Evolutionary conservation across 169 alveolate genomes (phyloP), one percentile per base, ranked within the genome.

Genomic region (Eimeria brunetti): DNA sequence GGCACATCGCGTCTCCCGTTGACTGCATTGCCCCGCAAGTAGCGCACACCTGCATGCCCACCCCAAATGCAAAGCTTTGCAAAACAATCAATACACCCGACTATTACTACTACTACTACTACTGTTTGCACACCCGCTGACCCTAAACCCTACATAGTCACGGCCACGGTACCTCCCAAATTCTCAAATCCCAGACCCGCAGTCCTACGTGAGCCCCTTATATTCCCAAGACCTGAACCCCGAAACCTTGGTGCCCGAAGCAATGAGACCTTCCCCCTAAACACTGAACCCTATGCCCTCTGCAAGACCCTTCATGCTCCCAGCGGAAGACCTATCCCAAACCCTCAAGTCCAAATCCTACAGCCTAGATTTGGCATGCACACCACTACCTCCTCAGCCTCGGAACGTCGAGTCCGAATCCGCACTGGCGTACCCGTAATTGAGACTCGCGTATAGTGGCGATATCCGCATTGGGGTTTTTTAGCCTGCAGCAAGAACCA

Each of bases 11-110:
- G 73, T 97, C 98, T 6, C 96, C 98, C 6, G 95, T 91, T n/a
- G 97, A 89, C 88, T 97, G 96, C 96, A 97, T 95, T 41, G 97
- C 97, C 18, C 98, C 98, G 71, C 98, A 97, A 38, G 96, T 90
- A 53, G 96, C 95, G 91, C 98, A 97, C 33, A 97, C 98, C 97
- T 96, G 67, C 49, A 71, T 44, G 41, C 5, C 49, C 53, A 64
- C 89, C 89, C 64, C 73, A 81, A 81, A 81, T 27, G 30, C 88
- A 14, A 78, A 58, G 27, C 67, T 27, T 16, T 62, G n/a, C n/a
- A n/a, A 38, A 75, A n/a, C 33, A 3, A 20, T 16, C 38, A 62
- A 62, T 20, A 62, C 33, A 16, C 73, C 2, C 38, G 3, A 62
- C 73, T n/a, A n/a, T n/a, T n/a, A n/a, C n/a, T n/a, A n/a, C n/a